Base-by-base conservation (phyloP, 139 green algal genomes). In the Coelastrella sp. region DNA sequence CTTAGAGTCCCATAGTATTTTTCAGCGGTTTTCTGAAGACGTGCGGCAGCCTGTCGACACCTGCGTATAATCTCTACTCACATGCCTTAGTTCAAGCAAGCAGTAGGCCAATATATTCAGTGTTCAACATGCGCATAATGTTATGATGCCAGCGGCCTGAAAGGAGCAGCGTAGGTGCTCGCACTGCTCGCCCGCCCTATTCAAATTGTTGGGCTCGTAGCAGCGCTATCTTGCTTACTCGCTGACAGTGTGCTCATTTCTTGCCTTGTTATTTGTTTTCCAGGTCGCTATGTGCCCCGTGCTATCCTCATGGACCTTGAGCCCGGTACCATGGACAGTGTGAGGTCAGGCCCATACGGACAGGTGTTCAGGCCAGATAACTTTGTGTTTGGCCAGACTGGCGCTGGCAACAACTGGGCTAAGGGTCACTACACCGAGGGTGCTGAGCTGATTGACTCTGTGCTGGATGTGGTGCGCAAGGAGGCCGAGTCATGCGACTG, bases 371-470 rank as follows among this genome's bases (percentile, higher is more conserved):
- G 97, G 90, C 98, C 98, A 14, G 98, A 99, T 93, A 99, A 99
- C 97, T 99, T 99, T 90, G 96, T 99, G 10, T 99, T 99, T 87
- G 97, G 98, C 59, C 98, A 99, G 96, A 98, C 96, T 84, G 98
- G 98, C 66, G 97, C 97, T 56, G 98, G 98, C 61, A 99, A 99
- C 95, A 99, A 99, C 97, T 99, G 98, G 98, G 98, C 98, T 83
- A 99, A 99, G 96, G 98, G 98, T n/a, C 98, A 99, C 95, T 99
- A 99, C 98, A 99, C 98, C 19, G 98, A 99, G 95, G 98, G 98
- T 88, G 98, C 98, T 85, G 98, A 99, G 95, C 93, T 99, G 59
- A 99, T 99, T 64, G 98, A 99, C 95, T 98, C 96, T 23, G 98
- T 99, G 16, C 96, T 99, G 76, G 98, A 99, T 90, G 97, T 99